Evolutionary conservation across 306 rosid species (phyloP).

Genomic region (Dalbergia oliveri): DNA sequence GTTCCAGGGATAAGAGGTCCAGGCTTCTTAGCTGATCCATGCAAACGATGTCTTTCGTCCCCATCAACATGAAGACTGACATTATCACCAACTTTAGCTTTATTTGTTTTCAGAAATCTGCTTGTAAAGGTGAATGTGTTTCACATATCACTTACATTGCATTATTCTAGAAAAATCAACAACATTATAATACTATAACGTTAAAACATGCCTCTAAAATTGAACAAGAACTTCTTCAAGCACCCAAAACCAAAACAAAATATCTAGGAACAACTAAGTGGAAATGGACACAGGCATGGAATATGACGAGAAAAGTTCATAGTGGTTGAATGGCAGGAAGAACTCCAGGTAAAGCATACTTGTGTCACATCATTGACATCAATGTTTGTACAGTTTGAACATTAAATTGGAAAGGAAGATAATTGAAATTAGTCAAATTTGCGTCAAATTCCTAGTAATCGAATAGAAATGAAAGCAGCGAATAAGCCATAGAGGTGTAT

Average conservation of each 20-base stretch:
- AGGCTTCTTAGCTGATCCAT: conserved; percentile 61
- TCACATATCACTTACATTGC: conserved; percentile 27
- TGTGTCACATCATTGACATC: background rate
- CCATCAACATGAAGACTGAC: conserved; percentile 46
- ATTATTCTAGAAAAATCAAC: background rate
- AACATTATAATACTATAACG: background rate
- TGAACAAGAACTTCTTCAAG: conserved; percentile 17
- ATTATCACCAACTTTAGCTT: conserved; percentile 48
- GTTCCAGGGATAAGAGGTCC: conserved; percentile 81
- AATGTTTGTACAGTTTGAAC: background rate
- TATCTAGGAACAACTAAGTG: conserved; percentile 3
- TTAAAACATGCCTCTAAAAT: conserved; percentile 29
- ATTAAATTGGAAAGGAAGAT: background rate
- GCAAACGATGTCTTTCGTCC: conserved; percentile 68
- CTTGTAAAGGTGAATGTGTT: conserved; percentile 34
- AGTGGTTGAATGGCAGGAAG: background rate
- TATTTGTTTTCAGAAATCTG: conserved; percentile 73
- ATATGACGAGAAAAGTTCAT: background rate
- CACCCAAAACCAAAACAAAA: conserved; percentile 7
- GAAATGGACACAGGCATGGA: background rate
- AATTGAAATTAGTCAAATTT: background rate
- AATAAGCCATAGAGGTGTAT: background rate
- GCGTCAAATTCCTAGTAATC: background rate
- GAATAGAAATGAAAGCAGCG: conserved; percentile 15
- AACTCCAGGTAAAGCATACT: background rate